Base-by-base conservation (phyloP, 371 early-diverging fungal species). In the Racocetra persica region DNA sequence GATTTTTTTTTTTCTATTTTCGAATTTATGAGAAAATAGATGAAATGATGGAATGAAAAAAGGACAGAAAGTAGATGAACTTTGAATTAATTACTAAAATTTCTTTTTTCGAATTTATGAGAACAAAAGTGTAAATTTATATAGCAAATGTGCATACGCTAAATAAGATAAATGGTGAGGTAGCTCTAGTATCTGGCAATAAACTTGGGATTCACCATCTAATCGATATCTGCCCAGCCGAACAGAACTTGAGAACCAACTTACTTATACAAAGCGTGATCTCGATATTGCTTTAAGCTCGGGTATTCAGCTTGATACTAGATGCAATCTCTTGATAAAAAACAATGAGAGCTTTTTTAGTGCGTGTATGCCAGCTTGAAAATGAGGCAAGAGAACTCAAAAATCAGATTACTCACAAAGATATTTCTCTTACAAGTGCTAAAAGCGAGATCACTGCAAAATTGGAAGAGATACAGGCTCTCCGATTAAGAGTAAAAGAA, bases 181-280 rank as follows among this genome's bases (percentile, higher is more conserved):
- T 18, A 57, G 16, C 14, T 2, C 16, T 57, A 18, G 57, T 57
- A 57, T 57, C 57, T 57, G 57, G 54, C 55, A 73, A 45, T 73
- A 73, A 73, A 73, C 45, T 73, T 28, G 73, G 22, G 55, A 32
- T 57, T 28, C 54, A 22, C 55, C 73, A 73, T 73, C 18, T 73
- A 73, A 32, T 73, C 73, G 55, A 73, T 73, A 73, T 73, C 26
- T 28, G 54, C 22, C 73, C 54, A 73, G 36, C 36, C 55, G 28
- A 52, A 55, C 36, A 18, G 73, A 73, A 22, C 73, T 73, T 73
- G 55, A 73, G 36, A 73, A 73, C 45, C 55, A 73, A 36, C n/a
- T n/a, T n/a, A n/a, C n/a, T n/a, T 57, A 2, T 57, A 16, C 16
- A 73, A 73, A 73, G 8, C 54, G 18, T 28, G 55, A 73, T 52